Percentiles rank a stretch among this genome's conserved stretches.
These are phyloP conservation scores for Saccharomycopsis schoenii DNA, from an alignment of 805 yeast species.

Conservation along the genomic window DNA sequence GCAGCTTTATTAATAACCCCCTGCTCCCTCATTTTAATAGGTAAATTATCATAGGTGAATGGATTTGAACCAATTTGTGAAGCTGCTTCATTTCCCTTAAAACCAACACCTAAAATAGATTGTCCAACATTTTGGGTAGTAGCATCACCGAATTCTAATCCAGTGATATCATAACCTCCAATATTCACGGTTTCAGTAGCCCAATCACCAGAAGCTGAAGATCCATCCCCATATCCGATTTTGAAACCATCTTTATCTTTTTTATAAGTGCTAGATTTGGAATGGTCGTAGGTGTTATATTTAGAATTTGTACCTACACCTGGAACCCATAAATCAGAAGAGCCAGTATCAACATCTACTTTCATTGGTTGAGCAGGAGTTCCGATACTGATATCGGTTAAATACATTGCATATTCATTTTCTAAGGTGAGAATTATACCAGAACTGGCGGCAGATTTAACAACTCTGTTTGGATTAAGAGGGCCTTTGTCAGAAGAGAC, in stretches of 20 bases:
- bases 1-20: constrained; percentile 33
- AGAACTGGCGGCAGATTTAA: constrained; percentile 6
- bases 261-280: constrained; percentile 27
- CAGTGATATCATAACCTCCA: constrained; percentile 14
- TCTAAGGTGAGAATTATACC: constrained; percentile 21
- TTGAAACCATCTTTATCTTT: constrained; percentile 27
- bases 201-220: constrained; percentile 41
- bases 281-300: constrained; percentile 31
- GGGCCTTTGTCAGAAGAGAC: background rate
- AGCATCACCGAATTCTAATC: constrained; percentile 13
- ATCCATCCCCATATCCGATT: constrained; percentile 39
- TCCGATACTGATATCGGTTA: constrained; percentile 28
- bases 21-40: constrained; percentile 27
- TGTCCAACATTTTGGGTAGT: constrained; percentile 14
- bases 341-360: constrained; percentile 40
- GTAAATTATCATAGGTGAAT: constrained; percentile 22
- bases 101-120: constrained; percentile 71
- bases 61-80: constrained; percentile 53
- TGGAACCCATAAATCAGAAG: constrained; percentile 39
- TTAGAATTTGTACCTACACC: constrained; percentile 14
- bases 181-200: constrained; percentile 41
- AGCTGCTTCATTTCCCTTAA: constrained; percentile 50
- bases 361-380: constrained; percentile 34
- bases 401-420: constrained; percentile 36
- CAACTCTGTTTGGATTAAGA: background rate